Evolutionary conservation across 192 early-diverging fungal species (phyloP).

Genomic region (Thamnidium elegans): DNA sequence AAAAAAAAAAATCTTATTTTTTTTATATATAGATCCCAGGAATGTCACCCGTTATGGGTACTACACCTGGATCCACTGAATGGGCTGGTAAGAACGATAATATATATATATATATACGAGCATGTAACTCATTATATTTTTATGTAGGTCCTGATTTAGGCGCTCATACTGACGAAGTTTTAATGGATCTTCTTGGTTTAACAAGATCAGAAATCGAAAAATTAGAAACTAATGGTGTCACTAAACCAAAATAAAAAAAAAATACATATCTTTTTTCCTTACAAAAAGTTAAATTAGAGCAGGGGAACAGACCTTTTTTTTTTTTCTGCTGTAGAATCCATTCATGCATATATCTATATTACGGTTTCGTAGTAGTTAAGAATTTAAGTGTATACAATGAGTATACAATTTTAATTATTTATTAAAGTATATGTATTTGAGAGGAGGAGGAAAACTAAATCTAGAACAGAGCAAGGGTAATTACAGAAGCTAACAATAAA

Average conservation of each 20-base stretch:
- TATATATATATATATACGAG: background rate
- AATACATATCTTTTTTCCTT: too few relatives aligned
- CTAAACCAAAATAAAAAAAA: slow-evolving; percentile 10
- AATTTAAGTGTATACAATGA: too few relatives aligned
- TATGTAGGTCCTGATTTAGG: slow-evolving; percentile 44
- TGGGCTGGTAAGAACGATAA: slow-evolving; percentile 39
- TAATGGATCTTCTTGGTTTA: slow-evolving; percentile 34
- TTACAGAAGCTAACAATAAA: background rate
- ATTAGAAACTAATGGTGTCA: slow-evolving; percentile 30
- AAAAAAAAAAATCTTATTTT: background rate
- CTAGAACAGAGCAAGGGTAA: too few relatives aligned
- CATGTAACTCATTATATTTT: background rate
- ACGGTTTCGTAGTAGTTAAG: too few relatives aligned
- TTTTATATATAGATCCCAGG: slow-evolving; percentile 31
- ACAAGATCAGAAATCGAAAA: slow-evolving; percentile 21
- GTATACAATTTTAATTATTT: too few relatives aligned
- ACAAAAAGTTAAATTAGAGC: too few relatives aligned
- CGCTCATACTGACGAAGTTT: slow-evolving; percentile 38
- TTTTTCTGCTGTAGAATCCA: background rate
- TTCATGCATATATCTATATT: too few relatives aligned
- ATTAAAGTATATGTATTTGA: too few relatives aligned
- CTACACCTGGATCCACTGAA: slow-evolving; percentile 46
- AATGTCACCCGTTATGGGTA: slow-evolving; percentile 37
- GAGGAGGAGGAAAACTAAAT: too few relatives aligned
- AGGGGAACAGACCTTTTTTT: background rate